A percentile compares a stretch with the other conserved stretches of the same genome.
phyloP scores from a whole-genome alignment of 495 filamentous ascomycete species.

The Annulohypoxylon stygium region DNA sequence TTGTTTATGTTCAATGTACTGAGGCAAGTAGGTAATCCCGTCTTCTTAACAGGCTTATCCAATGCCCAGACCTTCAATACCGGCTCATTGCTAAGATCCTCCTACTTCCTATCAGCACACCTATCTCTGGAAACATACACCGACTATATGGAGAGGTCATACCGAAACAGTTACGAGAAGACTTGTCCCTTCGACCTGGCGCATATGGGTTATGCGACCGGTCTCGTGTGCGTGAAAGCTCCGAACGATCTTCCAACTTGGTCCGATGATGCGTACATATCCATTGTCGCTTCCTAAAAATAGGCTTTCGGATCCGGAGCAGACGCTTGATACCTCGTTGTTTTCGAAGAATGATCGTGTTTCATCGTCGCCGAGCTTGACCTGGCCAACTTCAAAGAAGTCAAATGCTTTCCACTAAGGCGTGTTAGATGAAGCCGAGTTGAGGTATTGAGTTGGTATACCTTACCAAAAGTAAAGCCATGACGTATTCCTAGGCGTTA shows the following conservation, averaged over 20 bases:
- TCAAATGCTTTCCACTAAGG: slow-evolving; percentile 98
- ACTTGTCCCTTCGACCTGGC: slow-evolving; percentile 89
- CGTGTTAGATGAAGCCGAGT: slow-evolving; percentile 18
- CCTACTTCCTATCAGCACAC: slow-evolving; percentile 55
- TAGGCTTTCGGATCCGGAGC: slow-evolving; percentile 89
- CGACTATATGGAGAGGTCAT: slow-evolving; percentile 13
- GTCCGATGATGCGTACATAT: slow-evolving; percentile 84
- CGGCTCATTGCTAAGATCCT: slow-evolving; percentile 88
- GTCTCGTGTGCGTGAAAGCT: slow-evolving; percentile 87
- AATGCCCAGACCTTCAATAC: slow-evolving; percentile 95
- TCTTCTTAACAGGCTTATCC: slow-evolving; percentile 95
- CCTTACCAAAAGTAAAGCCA: slow-evolving; percentile 53
- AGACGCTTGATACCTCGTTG: slow-evolving; percentile 69
- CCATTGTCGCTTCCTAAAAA: slow-evolving; percentile 91
- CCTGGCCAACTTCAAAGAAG: slow-evolving; percentile 94
- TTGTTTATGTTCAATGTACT: slow-evolving; percentile 89
- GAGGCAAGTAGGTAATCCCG: slow-evolving; percentile 84
- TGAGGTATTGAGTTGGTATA: neutral
- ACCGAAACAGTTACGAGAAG: slow-evolving; percentile 85
- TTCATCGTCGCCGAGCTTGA: slow-evolving; percentile 81
- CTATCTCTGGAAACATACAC: neutral
- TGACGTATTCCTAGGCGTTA: slow-evolving; percentile 34
- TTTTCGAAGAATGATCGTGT: slow-evolving; percentile 62
- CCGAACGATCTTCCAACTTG: slow-evolving; percentile 85
- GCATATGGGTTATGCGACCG: slow-evolving; percentile 90